phyloP scores from a whole-genome alignment of 306 rosid species.

The Cajanus cajan region DNA sequence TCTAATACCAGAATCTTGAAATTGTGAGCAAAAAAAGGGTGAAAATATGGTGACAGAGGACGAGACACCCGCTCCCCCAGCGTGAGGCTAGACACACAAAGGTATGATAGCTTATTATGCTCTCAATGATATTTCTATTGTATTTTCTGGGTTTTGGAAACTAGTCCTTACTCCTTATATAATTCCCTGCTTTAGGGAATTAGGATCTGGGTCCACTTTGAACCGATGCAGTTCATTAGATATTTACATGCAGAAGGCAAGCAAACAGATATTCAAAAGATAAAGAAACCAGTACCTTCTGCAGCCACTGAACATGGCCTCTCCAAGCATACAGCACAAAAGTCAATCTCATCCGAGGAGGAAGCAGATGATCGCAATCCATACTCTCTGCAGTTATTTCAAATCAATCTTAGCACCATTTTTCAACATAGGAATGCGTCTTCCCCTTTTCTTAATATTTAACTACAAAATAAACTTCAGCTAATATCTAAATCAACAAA shows the following conservation, averaged over 20 bases:
- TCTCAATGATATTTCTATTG: neutral
- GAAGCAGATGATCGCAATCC: constrained; percentile 67
- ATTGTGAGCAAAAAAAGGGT: neutral
- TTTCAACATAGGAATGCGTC: neutral
- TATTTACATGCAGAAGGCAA: neutral
- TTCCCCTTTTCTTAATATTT: neutral
- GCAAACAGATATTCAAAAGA: constrained; percentile 15
- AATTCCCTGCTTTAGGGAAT: neutral
- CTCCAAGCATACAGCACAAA: constrained; percentile 91
- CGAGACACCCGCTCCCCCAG: neutral
- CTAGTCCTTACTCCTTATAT: neutral
- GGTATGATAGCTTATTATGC: neutral
- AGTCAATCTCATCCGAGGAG: constrained; percentile 64
- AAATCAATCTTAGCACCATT: constrained; percentile 33
- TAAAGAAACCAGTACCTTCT: constrained; percentile 54
- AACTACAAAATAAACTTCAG: neutral
- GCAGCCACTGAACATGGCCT: constrained; percentile 91
- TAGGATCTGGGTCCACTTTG: constrained; percentile 1
- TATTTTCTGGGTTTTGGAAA: neutral
- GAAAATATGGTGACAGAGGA: neutral
- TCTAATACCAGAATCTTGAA: neutral
- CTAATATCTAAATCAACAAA: neutral
- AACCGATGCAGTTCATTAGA: neutral
- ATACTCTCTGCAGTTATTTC: constrained; percentile 67
- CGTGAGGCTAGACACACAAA: neutral